Base-by-base conservation (phyloP, 306 rosid genomes). In the Fagus sylvatica region DNA sequence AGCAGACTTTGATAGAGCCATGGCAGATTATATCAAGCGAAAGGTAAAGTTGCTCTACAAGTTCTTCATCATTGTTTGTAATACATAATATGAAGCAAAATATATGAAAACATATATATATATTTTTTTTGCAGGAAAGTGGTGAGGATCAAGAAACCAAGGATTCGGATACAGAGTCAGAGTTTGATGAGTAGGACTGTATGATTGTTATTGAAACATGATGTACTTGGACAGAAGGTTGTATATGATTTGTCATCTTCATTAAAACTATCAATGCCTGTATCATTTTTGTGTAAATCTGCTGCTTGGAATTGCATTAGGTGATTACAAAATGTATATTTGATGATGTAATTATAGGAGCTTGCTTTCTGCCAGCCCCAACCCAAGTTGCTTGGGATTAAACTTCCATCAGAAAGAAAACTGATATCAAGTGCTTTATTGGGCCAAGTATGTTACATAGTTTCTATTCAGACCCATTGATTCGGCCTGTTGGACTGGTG, bases 1-100 rank as follows among this genome's bases (percentile, higher is more conserved):
- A 49, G 98, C 97, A 11, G 98, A 88, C 81, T 95, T 92, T 82
- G 98, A 91, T 19, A 86, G 71, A 15, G 96, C 97, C 78, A 87
- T 75, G 86, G 74, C 89, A 61, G 98, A 92, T 71, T 92, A 84
- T 80, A 85, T 78, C 75, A 87, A 81, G 85, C 91, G 79, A 85
- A 92, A 82, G 90, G 98, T 95, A 83, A 73, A 69, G 40, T 73
- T 55, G 73, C 78, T 10, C 37, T 74, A 3, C 71, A 34, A 37
- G 15, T 66, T 66, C 71, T 39, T 39, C 28, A 12, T 30, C 28
- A 4, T 28, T 30, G 15, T 30, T 61, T 61, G 41, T 33, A 17
- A 3, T 61, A 3, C 12, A 61, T 61, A 37, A 2, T 9, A 22
- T 22, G 28, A 22, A 22, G 28, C 28, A 22, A 6, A 4, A 62